Percentiles rank a stretch among this genome's conserved stretches.
phyloP scores from a whole-genome alignment of 108 stramenopile genomes.

The Skeletonema costatum region DNA sequence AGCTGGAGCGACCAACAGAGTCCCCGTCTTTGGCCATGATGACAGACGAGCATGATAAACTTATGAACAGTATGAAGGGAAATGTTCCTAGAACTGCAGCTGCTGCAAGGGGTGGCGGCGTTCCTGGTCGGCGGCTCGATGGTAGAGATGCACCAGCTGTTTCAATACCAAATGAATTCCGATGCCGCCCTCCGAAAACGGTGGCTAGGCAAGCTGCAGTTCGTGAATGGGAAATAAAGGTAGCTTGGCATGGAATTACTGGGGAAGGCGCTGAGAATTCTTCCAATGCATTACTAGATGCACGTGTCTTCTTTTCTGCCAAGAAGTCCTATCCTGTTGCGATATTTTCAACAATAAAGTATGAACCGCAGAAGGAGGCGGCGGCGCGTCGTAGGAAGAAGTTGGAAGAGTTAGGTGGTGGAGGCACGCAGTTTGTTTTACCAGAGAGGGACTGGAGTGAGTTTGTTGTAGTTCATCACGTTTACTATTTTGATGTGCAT shows the following conservation, averaged over 20 bases:
- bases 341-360: slow-evolving; percentile 79
- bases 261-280: slow-evolving; percentile 2
- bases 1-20: slow-evolving; percentile 67
- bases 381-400: slow-evolving; percentile 74
- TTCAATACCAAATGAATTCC: slow-evolving; percentile 55
- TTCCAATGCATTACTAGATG: slow-evolving; percentile 69
- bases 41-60: neutral
- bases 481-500: neutral
- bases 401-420: slow-evolving; percentile 86
- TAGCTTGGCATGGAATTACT: slow-evolving; percentile 53
- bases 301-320: slow-evolving; percentile 78
- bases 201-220: slow-evolving; percentile 71
- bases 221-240: slow-evolving; percentile 75
- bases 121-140: slow-evolving; percentile 77
- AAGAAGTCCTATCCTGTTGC: slow-evolving; percentile 70
- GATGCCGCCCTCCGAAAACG: slow-evolving; percentile 45
- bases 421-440: slow-evolving; percentile 83
- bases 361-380: slow-evolving; percentile 88
- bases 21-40: slow-evolving; percentile 3
- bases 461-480: neutral
- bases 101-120: slow-evolving; percentile 14
- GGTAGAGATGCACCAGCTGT: slow-evolving; percentile 67
- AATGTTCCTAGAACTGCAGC: slow-evolving; percentile 4
- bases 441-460: slow-evolving; percentile 82
- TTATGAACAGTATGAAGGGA: neutral